Base-by-base conservation (phyloP, 805 yeast genomes). In the Groenewaldozyma salmanticensis region DNA sequence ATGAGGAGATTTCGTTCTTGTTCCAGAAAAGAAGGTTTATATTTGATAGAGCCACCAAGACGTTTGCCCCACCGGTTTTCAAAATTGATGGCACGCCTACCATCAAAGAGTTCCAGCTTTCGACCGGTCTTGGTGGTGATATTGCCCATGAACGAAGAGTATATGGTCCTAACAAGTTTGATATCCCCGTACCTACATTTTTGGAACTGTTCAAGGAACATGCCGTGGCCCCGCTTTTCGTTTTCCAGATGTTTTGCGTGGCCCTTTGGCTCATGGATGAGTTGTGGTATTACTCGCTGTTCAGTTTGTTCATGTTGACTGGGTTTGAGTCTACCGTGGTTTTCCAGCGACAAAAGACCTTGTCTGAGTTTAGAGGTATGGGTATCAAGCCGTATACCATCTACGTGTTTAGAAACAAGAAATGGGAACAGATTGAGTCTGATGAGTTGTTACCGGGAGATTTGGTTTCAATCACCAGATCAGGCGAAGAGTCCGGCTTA, bases 151-250 rank as follows among this genome's bases (percentile, higher is more conserved):
- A 66, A 31, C 51, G 53, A 34, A 75, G 87, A 55, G 65, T 74
- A 44, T 92, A 80, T 58, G 98, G 98, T 40, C 70, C 70, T 50
- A 92, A 92, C 66, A 73, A 73, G 50, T 92, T 92, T 58, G 98
- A 92, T 57, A 90, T 92, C 50, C 98, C 98, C 22, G 74, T 92
- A 42, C 98, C 98, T 38, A 75, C 95, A 0, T 90, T 92, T 53
- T 48, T 73, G 42, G 97, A 90, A 61, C 70, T 92, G 54, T 92
- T 92, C 69, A 81, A 85, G 57, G 97, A 92, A 64, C 98, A 92
- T 60, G 97, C 97, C 7, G 88, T 92, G 31, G 97, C 98, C 11
- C 98, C 98, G 9, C 85, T 92, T 61, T 92, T 92, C 54, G 95
- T 92, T 20, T 92, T 92, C 69, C 98, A 92, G 67, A 71, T 92